phyloP scores from a whole-genome alignment of 2,329 filamentous ascomycete species.

The Paecilomyces niveus region DNA sequence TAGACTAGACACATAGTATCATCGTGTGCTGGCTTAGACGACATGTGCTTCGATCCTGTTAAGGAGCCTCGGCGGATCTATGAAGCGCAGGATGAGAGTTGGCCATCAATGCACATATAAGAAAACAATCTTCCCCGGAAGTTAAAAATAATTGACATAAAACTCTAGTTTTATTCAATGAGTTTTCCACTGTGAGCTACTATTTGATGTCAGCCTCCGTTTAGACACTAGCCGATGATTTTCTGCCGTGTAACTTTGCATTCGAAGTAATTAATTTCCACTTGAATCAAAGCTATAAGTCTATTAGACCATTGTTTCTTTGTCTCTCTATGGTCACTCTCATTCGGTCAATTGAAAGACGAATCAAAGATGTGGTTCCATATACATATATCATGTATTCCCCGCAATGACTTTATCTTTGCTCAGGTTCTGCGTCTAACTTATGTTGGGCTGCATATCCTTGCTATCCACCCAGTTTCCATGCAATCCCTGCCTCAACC shows the following conservation, averaged over 20 bases:
- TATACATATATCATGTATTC: background rate
- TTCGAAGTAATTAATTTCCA: background rate
- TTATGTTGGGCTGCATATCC: too few relatives aligned
- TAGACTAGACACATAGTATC: too few relatives aligned
- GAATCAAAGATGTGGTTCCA: background rate
- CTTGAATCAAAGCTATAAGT: background rate
- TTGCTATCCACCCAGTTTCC: background rate
- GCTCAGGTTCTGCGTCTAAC: too few relatives aligned
- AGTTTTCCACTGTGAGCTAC: too few relatives aligned
- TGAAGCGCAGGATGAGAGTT: too few relatives aligned
- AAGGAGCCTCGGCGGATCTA: too few relatives aligned
- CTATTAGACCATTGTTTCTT: background rate
- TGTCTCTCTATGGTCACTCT: background rate
- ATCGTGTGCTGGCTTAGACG: too few relatives aligned
- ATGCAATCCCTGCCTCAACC: slow-evolving; percentile 3
- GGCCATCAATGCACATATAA: too few relatives aligned
- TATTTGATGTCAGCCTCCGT: background rate
- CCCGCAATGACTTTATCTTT: background rate
- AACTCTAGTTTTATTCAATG: too few relatives aligned
- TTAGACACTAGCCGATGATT: background rate
- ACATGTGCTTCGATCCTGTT: too few relatives aligned
- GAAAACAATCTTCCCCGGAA: too few relatives aligned
- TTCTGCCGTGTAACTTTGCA: background rate
- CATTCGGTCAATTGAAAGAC: background rate
- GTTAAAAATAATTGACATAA: too few relatives aligned